phyloP scores from a whole-genome alignment of 129 eudicot species.

The Silybum marianum region DNA sequence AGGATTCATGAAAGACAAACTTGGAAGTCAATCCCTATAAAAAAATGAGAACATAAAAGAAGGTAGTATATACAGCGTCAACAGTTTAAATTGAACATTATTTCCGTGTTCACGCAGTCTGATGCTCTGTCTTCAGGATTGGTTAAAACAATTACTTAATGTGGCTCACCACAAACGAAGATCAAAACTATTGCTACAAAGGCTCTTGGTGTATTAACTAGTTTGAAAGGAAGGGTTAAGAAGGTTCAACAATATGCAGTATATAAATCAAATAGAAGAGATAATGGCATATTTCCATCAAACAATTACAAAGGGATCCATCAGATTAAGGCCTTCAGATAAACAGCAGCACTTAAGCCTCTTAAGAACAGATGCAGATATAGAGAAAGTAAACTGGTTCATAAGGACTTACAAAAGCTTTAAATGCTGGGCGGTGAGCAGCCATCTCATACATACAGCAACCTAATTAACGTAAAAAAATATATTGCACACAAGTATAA shows the following conservation, averaged over 20 bases:
- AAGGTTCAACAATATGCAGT: neutral
- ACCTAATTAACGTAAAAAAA: conserved; percentile 48
- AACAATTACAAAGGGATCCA: neutral
- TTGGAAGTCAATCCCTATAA: neutral
- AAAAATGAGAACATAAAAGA: neutral
- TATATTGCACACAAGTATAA: neutral
- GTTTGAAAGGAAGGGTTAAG: neutral
- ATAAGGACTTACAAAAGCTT: conserved; percentile 87
- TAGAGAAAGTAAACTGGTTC: conserved; percentile 14
- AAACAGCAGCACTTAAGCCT: conserved; percentile 14
- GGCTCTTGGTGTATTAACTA: neutral
- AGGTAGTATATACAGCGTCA: neutral
- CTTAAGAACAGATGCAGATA: conserved; percentile 3
- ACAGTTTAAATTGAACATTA: neutral
- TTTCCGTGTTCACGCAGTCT: neutral
- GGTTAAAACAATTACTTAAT: neutral
- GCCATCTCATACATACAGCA: conserved; percentile 99
- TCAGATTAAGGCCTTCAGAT: conserved; percentile 20
- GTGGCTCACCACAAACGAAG: neutral
- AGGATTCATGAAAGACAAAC: neutral
- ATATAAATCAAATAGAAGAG: conserved; percentile 3
- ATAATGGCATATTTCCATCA: neutral
- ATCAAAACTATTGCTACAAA: neutral
- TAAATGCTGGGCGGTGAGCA: conserved; percentile 98
- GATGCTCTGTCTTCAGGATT: neutral